These are phyloP conservation scores for Metschnikowia similis DNA, from an alignment of 805 yeast genomes.

Conservation along the genomic window DNA sequence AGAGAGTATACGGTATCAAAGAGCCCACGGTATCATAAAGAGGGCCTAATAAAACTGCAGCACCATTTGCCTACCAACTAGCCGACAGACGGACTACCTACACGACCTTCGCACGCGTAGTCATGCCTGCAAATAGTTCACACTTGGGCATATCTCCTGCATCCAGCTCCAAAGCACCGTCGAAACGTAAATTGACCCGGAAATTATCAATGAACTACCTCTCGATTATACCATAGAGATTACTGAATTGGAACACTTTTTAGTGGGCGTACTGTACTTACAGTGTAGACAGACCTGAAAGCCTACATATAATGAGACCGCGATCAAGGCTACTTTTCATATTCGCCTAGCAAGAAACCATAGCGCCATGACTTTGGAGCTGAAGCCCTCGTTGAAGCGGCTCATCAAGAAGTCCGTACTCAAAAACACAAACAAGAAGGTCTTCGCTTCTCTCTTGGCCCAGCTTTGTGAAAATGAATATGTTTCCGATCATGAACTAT, in stretches of 20 bases:
- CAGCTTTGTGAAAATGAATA: conserved; percentile 23
- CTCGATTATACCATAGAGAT: too few relatives aligned
- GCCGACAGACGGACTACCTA: background rate
- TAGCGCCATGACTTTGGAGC: conserved; percentile 5
- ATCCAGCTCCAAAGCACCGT: background rate
- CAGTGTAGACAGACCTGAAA: background rate
- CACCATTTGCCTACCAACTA: background rate
- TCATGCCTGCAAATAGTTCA: background rate
- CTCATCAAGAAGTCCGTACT: conserved; percentile 21
- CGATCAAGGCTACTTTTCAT: background rate
- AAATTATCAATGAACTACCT: too few relatives aligned
- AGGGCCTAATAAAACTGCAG: background rate
- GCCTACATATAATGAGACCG: background rate
- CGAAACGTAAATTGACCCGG: background rate
- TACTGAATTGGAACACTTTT: background rate
- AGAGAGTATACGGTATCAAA: too few relatives aligned
- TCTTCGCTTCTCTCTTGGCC: conserved; percentile 24
- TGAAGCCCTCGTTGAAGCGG: conserved; percentile 6
- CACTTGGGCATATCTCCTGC: background rate
- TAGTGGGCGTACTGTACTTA: background rate
- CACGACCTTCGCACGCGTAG: background rate
- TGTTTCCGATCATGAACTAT: conserved; percentile 23
- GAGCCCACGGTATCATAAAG: too few relatives aligned
- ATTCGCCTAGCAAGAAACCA: background rate
- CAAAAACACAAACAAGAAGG: conserved; percentile 19